Base-by-base conservation (phyloP, 306 rosid genomes). In the Pyrus betulifolia region DNA sequence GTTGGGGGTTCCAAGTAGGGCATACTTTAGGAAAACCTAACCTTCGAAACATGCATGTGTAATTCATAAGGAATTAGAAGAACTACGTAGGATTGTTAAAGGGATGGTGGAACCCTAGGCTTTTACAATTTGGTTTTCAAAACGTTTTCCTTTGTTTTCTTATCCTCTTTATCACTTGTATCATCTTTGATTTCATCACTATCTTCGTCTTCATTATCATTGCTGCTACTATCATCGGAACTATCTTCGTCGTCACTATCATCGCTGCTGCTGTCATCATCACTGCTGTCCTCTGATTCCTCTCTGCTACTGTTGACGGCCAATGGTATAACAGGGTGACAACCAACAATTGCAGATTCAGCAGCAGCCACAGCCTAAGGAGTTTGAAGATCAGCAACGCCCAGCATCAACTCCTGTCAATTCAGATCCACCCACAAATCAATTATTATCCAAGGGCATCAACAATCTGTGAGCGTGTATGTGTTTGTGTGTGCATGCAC, bases 301-400 rank as follows among this genome's bases (percentile, higher is more conserved):
- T 80, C 76, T 74, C 69, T 88, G 25, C 88, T 82, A 55, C 69
- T 81, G 73, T 84, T 84, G 79, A 67, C 74, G 35, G 80, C 75
- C 84, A 88, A 78, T 22, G 88, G 80, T 76, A 89, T 84, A 76
- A 77, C 86, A 0, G 86, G 86, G 81, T 82, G 95, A 75, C n/a
- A 66, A 76, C 88, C 83, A 22, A 90, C 77, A 75, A 90, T 77
- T 11, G 92, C 95, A 65, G 91, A 86, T 74, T 94, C 96, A 27
- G 98, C 97, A 51, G 96, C 98, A 73, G 93, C 92, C 80, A 92
- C 95, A 35, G 97, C 98, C 82, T 88, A 96, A 0, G 93, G 91
- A 23, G 97, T 90, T 60, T 84, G 85, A 64, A 94, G 98, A 86
- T 94, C 97, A 55, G 96, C 91, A 67, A 95, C 71, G 18, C 98